A percentile compares a stretch with the other conserved stretches of the same genome.
phyloP scores from a whole-genome alignment of 83 land plant species.

The Isoetes engelmannii region DNA sequence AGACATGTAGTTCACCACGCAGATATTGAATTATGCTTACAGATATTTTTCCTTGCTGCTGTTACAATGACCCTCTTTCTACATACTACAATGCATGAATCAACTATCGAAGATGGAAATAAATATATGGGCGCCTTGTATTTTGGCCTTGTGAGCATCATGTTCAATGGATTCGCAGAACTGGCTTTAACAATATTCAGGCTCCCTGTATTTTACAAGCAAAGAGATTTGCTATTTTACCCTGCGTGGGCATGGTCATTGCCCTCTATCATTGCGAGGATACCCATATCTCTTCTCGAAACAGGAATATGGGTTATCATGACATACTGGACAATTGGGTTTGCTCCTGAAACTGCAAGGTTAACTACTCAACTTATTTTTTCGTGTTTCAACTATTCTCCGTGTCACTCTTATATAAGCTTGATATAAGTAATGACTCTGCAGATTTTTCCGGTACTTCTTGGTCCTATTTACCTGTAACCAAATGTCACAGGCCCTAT shows the following conservation, averaged over 20 bases:
- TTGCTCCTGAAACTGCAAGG: slow-evolving; percentile 44
- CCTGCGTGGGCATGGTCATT: slow-evolving; percentile 84
- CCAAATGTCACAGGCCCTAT: background rate
- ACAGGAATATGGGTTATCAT: slow-evolving; percentile 41
- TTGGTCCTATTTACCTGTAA: background rate
- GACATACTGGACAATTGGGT: slow-evolving; percentile 46
- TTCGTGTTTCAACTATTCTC: no score
- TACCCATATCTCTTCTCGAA: slow-evolving; percentile 74
- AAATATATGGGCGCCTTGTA: slow-evolving; percentile 68
- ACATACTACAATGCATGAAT: slow-evolving; percentile 67
- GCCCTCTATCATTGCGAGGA: slow-evolving; percentile 72
- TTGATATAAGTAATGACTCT: background rate
- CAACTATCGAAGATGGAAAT: slow-evolving; percentile 53
- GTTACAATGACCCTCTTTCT: slow-evolving; percentile 70
- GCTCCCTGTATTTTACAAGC: slow-evolving; percentile 90
- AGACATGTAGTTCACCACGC: no score
- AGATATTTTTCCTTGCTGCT: slow-evolving; percentile 66
- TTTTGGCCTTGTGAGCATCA: slow-evolving; percentile 64
- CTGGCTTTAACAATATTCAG: slow-evolving; percentile 69
- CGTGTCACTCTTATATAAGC: no score
- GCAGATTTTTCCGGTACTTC: slow-evolving; percentile 1
- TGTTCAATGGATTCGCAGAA: slow-evolving; percentile 94
- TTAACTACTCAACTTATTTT: background rate
- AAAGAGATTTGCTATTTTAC: slow-evolving; percentile 80
- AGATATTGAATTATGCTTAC: background rate